These are phyloP conservation scores for Sideroxylon spinosum DNA, from an alignment of 179 eudicot genomes.

Conservation along the genomic window DNA sequence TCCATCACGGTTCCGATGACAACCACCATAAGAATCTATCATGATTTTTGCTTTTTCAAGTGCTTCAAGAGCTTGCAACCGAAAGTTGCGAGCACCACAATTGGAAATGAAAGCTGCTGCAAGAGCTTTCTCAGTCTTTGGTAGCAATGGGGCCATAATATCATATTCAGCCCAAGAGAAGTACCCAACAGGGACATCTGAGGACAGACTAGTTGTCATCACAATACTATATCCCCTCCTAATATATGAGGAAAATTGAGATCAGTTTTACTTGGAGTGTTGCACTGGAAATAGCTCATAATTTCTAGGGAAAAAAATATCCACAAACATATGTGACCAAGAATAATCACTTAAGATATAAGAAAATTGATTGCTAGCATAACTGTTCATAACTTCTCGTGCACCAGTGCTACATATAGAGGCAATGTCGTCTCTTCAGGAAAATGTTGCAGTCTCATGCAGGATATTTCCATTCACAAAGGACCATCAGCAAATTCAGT, in stretches of 20 bases:
- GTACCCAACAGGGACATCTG: constrained; percentile 97
- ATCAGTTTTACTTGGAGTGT: constrained; percentile 8
- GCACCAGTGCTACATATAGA: background rate
- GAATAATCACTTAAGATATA: background rate
- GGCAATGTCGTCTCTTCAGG: background rate
- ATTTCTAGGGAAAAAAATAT: background rate
- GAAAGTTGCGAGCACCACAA: constrained; percentile 87
- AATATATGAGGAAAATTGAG: constrained; percentile 20
- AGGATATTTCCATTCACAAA: too few relatives aligned
- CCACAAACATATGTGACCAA: background rate
- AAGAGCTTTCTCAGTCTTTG: constrained; percentile 71
- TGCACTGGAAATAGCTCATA: background rate
- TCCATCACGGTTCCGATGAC: constrained; percentile 86
- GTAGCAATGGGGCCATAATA: constrained; percentile 86
- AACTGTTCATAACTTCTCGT: background rate
- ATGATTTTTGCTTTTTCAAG: constrained; percentile 57
- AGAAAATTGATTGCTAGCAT: background rate
- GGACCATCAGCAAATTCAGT: too few relatives aligned
- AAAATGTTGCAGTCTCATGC: background rate
- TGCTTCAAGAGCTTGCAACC: constrained; percentile 80
- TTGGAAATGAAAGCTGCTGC: constrained; percentile 99
- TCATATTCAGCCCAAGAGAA: constrained; percentile 99
- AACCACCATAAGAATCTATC: constrained; percentile 85
- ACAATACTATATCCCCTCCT: constrained; percentile 77
- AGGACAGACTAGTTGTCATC: constrained; percentile 97